Evolutionary conservation across 345 rosid genomes (phyloP).

Genomic region (Toxicodendron radicans): DNA sequence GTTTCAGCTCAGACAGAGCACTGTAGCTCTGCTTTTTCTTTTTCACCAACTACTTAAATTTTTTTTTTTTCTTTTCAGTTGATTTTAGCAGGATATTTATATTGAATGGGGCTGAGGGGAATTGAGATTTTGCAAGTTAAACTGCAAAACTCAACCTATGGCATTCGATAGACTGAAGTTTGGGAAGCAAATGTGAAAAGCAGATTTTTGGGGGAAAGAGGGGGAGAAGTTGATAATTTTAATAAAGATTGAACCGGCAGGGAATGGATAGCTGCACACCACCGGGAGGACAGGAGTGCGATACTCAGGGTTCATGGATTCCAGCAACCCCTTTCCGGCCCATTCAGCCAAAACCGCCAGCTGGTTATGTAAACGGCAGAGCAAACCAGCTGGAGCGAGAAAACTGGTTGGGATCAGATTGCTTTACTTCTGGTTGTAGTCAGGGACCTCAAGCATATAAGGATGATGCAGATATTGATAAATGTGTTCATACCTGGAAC

Average conservation of each 20-base stretch:
- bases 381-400: constrained; percentile 25
- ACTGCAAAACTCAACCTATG: neutral
- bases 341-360: constrained; percentile 26
- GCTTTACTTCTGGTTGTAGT: constrained; percentile 30
- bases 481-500: neutral
- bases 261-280: constrained; percentile 31
- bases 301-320: constrained; percentile 40
- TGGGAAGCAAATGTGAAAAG: neutral
- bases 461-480: constrained; percentile 6
- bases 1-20: constrained; percentile 12
- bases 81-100: constrained; percentile 9
- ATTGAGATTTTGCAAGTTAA: constrained; percentile 12
- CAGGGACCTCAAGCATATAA: constrained; percentile 21
- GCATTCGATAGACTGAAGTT: neutral
- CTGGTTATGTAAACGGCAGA: constrained; percentile 30
- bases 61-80: neutral
- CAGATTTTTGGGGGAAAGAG: neutral
- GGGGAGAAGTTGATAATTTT: neutral
- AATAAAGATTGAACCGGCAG: neutral
- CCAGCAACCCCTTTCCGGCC: constrained; percentile 51
- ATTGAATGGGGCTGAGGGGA: constrained; percentile 14
- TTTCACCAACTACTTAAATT: neutral
- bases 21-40: neutral
- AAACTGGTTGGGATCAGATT: constrained; percentile 28
- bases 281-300: constrained; percentile 26